These are phyloP conservation scores for Colletotrichum tamarilloi DNA, from an alignment of 2,329 filamentous ascomycete genomes.

Conservation along the genomic window DNA sequence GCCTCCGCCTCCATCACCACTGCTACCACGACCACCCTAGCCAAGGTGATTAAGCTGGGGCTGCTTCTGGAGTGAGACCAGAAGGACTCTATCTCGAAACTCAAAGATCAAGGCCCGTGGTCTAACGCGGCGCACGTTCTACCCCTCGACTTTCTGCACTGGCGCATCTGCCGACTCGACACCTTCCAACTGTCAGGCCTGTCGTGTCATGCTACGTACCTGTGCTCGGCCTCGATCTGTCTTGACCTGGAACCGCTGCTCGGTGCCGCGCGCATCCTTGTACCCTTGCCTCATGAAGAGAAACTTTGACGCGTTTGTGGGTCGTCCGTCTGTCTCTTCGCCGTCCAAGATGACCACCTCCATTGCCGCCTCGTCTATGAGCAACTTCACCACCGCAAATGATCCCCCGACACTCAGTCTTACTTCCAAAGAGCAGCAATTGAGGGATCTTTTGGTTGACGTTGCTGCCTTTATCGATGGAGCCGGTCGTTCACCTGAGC, in stretches of 20 bases:
- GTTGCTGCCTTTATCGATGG: conserved; percentile 78
- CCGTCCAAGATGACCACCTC: conserved; percentile 35
- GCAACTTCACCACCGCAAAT: neutral
- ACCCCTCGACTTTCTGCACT: neutral
- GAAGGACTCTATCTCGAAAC: neutral
- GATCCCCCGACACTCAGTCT: conserved; percentile 59
- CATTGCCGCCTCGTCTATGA: conserved; percentile 7
- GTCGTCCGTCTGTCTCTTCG: conserved; percentile 9
- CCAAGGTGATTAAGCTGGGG: neutral
- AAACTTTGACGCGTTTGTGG: conserved; percentile 30
- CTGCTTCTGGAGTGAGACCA: neutral
- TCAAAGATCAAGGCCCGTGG: neutral
- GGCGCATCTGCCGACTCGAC: neutral
- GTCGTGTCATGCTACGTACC: conserved; percentile 29
- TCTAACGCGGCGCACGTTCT: neutral
- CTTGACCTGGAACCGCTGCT: conserved; percentile 8
- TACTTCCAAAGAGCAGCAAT: conserved; percentile 75
- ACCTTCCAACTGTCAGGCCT: neutral
- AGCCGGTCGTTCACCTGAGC: conserved; percentile 58
- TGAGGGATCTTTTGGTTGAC: conserved; percentile 83
- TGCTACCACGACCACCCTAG: neutral
- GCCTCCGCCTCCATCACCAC: neutral
- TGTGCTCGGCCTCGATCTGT: conserved; percentile 5
- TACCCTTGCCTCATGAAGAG: conserved; percentile 31
- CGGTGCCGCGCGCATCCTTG: neutral